Percentiles rank a stretch among this genome's conserved stretches.
Conservation (phyloP, 106 monocot genomes). For the Allium cepa region DNA sequence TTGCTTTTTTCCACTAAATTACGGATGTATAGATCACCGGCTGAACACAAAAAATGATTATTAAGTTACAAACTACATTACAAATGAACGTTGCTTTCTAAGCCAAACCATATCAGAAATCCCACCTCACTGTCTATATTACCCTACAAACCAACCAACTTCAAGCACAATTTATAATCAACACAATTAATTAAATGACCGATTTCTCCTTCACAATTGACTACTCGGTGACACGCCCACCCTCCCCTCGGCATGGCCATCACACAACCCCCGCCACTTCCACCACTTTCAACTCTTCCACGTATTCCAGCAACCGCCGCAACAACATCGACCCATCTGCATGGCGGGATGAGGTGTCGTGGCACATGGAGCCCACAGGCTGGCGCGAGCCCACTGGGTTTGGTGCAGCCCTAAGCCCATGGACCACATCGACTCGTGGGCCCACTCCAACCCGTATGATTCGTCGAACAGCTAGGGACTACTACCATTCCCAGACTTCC, state of each 20-base stretch:
- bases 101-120: background rate
- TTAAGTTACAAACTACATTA: background rate
- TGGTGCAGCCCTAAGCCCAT: constrained; percentile 28
- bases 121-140: background rate
- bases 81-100: constrained; percentile 8
- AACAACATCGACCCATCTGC: background rate
- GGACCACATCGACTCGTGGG: constrained; percentile 15
- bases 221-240: background rate
- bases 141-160: background rate
- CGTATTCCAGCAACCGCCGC: background rate
- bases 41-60: background rate
- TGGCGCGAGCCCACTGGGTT: constrained; percentile 22
- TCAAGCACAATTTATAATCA: background rate
- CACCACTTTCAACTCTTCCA: background rate
- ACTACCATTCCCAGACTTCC: constrained; percentile 13
- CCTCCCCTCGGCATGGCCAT: constrained; percentile 2
- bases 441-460: constrained; percentile 10
- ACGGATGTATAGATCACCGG: background rate
- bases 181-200: background rate
- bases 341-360: constrained; percentile 31
- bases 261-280: constrained; percentile 8
- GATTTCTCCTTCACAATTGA: constrained; percentile 20
- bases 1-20: background rate
- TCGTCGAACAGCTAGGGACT: constrained; percentile 22
- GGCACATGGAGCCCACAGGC: constrained; percentile 25